phyloP scores from a whole-genome alignment of 2,329 filamentous ascomycete genomes.

The Apiospora kogelbergensis region DNA sequence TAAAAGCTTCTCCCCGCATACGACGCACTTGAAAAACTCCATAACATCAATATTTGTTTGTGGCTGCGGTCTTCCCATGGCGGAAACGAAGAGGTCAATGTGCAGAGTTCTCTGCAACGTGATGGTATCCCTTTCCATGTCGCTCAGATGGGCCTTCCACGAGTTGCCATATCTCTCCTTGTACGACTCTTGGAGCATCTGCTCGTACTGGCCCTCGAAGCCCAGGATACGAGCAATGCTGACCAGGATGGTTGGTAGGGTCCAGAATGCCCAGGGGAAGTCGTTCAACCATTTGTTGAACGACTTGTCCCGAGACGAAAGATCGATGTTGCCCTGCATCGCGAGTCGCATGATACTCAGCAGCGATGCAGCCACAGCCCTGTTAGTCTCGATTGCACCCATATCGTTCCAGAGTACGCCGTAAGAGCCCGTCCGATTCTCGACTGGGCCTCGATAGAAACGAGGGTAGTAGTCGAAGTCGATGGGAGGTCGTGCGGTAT shows the following conservation, averaged over 20 bases:
- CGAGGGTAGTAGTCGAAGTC: constrained; percentile 22
- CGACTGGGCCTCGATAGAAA: constrained; percentile 15
- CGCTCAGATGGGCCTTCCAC: background rate
- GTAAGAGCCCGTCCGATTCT: constrained; percentile 17
- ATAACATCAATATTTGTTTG: background rate
- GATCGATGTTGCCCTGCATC: constrained; percentile 18
- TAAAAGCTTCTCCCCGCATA: constrained; percentile 16
- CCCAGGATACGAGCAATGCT: background rate
- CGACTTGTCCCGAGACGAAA: constrained; percentile 24
- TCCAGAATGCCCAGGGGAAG: constrained; percentile 21
- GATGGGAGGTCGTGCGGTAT: background rate
- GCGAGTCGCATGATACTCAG: constrained; percentile 17
- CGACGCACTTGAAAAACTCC: constrained; percentile 14
- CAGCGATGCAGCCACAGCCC: constrained; percentile 19
- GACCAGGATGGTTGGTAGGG: constrained; percentile 20
- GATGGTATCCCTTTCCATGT: background rate
- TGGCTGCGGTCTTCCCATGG: constrained; percentile 16
- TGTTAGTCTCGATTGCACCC: constrained; percentile 16
- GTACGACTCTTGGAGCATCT: background rate
- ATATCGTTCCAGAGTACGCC: constrained; percentile 23
- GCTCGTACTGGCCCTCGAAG: background rate
- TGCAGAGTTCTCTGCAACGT: constrained; percentile 17
- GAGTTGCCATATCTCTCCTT: background rate
- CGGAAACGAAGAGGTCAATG: constrained; percentile 21
- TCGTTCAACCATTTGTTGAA: constrained; percentile 28